Conservation (phyloP, 2,329 filamentous ascomycete genomes). For the Ophiocordyceps robertsii region DNA sequence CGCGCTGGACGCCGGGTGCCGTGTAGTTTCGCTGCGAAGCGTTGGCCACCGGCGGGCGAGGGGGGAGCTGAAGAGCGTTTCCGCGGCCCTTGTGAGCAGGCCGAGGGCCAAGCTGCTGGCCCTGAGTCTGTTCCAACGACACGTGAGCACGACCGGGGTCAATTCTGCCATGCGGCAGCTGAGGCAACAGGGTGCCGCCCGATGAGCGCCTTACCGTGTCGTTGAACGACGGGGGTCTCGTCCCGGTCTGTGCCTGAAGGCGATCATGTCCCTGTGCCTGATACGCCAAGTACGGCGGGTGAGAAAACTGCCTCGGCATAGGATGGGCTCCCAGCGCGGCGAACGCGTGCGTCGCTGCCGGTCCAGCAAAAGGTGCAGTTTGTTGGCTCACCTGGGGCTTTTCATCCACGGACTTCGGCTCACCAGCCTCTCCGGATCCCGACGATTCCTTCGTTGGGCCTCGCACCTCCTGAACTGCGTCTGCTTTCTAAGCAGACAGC, state of each 20-base stretch:
- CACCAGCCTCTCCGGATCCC: background rate
- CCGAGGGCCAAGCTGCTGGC: background rate
- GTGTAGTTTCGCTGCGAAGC: slow-evolving; percentile 1
- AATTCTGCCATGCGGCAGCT: background rate
- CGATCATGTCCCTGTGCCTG: too few species aligned
- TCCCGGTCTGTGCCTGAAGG: too few species aligned
- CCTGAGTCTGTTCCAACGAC: background rate
- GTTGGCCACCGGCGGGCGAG: background rate
- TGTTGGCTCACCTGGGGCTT: background rate
- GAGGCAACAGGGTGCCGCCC: too few species aligned
- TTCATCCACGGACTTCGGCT: background rate
- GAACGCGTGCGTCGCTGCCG: too few species aligned
- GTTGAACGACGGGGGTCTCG: too few species aligned
- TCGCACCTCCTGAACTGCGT: slow-evolving; percentile 1
- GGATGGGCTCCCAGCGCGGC: background rate
- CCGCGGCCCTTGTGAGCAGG: background rate
- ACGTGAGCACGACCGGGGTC: background rate
- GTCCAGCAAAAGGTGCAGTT: background rate
- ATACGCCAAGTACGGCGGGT: background rate
- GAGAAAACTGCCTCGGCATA: background rate
- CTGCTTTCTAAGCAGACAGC: slow-evolving; percentile 8
- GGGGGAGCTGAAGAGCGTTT: background rate
- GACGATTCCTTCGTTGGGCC: background rate
- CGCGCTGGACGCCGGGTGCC: background rate
- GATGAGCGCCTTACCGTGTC: too few species aligned